Base-by-base conservation (phyloP, 306 rosid species). In the Prunus mira region DNA sequence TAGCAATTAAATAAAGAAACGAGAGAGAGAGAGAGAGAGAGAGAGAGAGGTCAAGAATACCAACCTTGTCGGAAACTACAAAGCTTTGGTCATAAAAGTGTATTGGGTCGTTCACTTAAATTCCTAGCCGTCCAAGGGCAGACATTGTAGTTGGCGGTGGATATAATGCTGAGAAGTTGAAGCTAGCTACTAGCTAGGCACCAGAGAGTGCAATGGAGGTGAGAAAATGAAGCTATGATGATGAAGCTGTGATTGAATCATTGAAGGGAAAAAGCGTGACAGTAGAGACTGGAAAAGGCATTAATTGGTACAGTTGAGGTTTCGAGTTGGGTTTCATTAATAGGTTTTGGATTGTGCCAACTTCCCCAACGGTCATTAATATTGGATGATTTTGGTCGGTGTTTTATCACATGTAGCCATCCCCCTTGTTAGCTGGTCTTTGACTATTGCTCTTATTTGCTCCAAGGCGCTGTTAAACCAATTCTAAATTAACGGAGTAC, bases 291-390 rank as follows among this genome's bases (percentile, higher is more conserved):
- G 22, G 57, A 47, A 12, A 12, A 27, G 54, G 67, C 62, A 81
- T 81, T 86, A 81, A 77, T 75, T 77, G 75, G 76, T 76, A 32
- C 77, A 45, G 84, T 73, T 76, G 81, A 60, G 78, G 43, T 4
- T 56, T 41, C 3, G 73, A 57, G 58, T 70, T 73, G 63, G 84
- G 76, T 79, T 85, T 78, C 87, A 90, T 88, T 86, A 82, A 85
- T 79, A 69, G 81, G 79, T 28, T 75, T 54, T 69, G 78, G 84
- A 69, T 64, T 74, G 60, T 54, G 80, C 90, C 90, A 90, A 89
- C 97, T 77, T 82, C 87, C 88, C 87, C 87, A 81, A 78, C 91
- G 88, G 91, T 78, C 86, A 85, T 92, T 87, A 87, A 90, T 82
- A 63, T 78, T 50, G 65, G 77, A 73, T 77, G 84, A 82, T 86